Conservation (phyloP, 2,329 filamentous ascomycete genomes). For the Trichophyton simii region DNA sequence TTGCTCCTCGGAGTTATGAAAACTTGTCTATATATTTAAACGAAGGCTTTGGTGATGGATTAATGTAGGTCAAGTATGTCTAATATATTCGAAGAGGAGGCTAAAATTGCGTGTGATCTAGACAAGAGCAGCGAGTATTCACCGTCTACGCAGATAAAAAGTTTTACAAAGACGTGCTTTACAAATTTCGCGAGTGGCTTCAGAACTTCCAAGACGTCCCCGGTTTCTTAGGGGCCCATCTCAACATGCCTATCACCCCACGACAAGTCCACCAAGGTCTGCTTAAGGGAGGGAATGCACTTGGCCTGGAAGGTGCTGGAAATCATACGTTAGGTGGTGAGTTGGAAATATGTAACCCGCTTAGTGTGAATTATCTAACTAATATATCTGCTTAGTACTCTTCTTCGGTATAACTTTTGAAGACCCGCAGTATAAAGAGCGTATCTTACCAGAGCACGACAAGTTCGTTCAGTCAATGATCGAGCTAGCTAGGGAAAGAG, state of each 20-base stretch:
- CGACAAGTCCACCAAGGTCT: conserved; percentile 4
- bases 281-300: conserved; percentile 6
- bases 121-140: conserved; percentile 6
- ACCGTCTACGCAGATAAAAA: conserved; percentile 7
- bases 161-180: conserved; percentile 6
- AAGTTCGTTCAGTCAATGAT: conserved; percentile 7
- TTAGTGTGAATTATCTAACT: not conserved
- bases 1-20: not conserved
- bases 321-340: conserved; percentile 2
- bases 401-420: conserved; percentile 7
- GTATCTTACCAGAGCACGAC: conserved; percentile 2
- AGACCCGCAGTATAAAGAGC: not conserved
- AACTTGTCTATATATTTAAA: conserved; percentile 6
- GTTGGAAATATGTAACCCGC: not conserved
- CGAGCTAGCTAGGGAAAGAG: conserved; percentile 1
- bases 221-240: conserved; percentile 3
- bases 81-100: not conserved
- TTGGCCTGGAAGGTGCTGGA: conserved; percentile 3
- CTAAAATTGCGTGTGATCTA: not conserved
- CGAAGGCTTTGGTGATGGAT: not conserved
- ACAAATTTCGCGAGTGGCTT: conserved; percentile 5
- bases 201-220: not conserved
- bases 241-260: conserved; percentile 8
- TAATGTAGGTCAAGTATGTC: conserved; percentile 4
- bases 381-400: not conserved